Base-by-base conservation (phyloP, 2,329 filamentous ascomycete species). In the Apiospora aurea region DNA sequence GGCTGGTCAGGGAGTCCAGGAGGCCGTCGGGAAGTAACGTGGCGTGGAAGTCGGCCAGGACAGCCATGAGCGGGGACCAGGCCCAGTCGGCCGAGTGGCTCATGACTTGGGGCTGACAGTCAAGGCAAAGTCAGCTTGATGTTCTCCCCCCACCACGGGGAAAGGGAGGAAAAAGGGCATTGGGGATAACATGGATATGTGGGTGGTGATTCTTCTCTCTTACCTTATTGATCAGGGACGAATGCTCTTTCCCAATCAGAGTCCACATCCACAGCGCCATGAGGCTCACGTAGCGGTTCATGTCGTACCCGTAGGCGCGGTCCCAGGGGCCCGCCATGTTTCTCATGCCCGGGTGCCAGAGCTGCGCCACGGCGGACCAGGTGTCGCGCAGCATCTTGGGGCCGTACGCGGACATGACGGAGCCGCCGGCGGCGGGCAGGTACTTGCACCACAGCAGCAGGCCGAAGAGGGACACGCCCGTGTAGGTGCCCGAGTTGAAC, bases 241-340 rank as follows among this genome's bases (percentile, higher is more conserved):
- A 81, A 18, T 79, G 78, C 41, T 84, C 81, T 70, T 88, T 86
- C 11, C 88, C 88, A 6, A 89, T 81, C 4, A 90, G 72, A 0
- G 86, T 85, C 89, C 89, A 91, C 73, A 91, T 84, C 80, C 89
- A 89, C 18, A 89, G 78, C 0, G 86, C 86, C 78, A 91, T 85
- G 68, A 91, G 83, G 70, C 87, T 87, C 4, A 91, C 78, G 75
- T 91, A 91, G 8, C 85, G 81, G 71, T 89, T 90, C 89, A 91
- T 90, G 72, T 92, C 89, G 72, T 87, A 91, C 0, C 89, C 89
- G 73, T 92, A 92, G 0, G 86, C 83, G 0, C 90, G 85, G 78
- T 92, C 90, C 90, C 90, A 92, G 0, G 90, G 90, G 0, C 90
- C 90, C 2, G 89, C 89, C 67, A 91, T 84, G 73, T 91, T 92